phyloP scores from a whole-genome alignment of 495 filamentous ascomycete genomes.

The Schizothecium vesticola region DNA sequence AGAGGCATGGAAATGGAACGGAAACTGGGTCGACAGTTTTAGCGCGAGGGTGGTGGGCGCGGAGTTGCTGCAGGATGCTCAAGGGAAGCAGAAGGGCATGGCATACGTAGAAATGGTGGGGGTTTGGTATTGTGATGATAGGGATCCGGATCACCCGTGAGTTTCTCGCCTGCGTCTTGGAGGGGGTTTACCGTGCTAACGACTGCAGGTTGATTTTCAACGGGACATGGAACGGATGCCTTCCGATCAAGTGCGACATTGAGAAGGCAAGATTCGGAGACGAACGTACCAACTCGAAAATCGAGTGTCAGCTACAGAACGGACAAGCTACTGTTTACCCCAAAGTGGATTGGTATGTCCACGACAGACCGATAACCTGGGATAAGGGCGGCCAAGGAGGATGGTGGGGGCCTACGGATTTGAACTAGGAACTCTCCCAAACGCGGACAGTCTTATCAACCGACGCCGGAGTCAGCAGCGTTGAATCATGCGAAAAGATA shows the following conservation, averaged over 20 bases:
- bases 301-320: not conserved
- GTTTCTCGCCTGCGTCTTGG: not conserved
- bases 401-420: not conserved
- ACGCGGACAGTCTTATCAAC: too few species aligned
- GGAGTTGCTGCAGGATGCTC: too few species aligned
- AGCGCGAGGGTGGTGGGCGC: not conserved
- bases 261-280: not conserved
- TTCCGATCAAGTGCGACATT: not conserved
- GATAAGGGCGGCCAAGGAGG: not conserved
- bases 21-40: not conserved
- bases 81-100: not conserved
- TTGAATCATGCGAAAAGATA: too few species aligned
- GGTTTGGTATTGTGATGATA: constrained; percentile 8
- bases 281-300: not conserved
- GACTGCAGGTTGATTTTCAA: constrained; percentile 5
- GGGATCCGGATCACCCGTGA: not conserved
- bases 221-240: constrained; percentile 2
- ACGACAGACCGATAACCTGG: not conserved
- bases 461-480: too few species aligned
- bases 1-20: not conserved
- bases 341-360: constrained; percentile 2
- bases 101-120: not conserved
- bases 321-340: not conserved
- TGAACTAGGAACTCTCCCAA: too few species aligned
- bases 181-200: too few species aligned